phyloP scores from a whole-genome alignment of 192 early-diverging fungal species.

The Coemansia sp. region DNA sequence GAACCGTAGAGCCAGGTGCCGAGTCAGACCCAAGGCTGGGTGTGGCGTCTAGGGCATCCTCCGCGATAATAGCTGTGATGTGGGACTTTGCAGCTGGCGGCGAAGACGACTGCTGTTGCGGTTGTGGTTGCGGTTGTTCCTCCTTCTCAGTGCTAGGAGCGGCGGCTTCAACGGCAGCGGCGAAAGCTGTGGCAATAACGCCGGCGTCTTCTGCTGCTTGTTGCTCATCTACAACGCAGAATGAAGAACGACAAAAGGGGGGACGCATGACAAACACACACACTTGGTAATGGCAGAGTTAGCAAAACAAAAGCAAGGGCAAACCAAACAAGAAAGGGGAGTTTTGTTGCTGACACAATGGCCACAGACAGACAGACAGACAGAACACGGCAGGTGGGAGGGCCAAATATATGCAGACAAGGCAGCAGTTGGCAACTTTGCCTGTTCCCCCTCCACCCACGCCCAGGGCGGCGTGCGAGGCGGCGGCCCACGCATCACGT shows the following conservation, averaged over 20 bases:
- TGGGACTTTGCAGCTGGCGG: constrained; percentile 20
- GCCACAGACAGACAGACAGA: background rate
- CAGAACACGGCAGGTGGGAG: constrained; percentile 9
- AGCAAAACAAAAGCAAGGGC: constrained; percentile 5
- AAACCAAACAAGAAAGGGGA: constrained; percentile 5
- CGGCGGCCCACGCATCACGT: constrained; percentile 10
- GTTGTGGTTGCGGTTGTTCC: constrained; percentile 1
- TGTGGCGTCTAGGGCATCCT: constrained; percentile 14
- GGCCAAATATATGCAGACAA: constrained; percentile 30
- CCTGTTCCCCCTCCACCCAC: background rate
- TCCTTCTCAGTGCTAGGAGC: constrained; percentile 3
- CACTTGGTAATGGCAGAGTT: background rate
- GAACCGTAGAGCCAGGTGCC: constrained; percentile 28
- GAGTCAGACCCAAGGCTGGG: constrained; percentile 22
- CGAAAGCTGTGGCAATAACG: constrained; percentile 12
- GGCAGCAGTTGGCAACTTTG: background rate
- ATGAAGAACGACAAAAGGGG: constrained; percentile 15
- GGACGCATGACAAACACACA: background rate
- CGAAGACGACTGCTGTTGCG: background rate
- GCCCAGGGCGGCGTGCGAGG: background rate
- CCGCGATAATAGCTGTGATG: constrained; percentile 16
- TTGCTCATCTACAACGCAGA: constrained; percentile 35
- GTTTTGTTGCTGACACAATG: constrained; percentile 11
- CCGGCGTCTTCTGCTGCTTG: constrained; percentile 26
- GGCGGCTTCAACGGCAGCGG: constrained; percentile 1